Percentiles rank a stretch among this genome's conserved stretches.
These are phyloP conservation scores for Aspergillus tanneri DNA, from an alignment of 2,329 filamentous ascomycete species.

Conservation along the genomic window DNA sequence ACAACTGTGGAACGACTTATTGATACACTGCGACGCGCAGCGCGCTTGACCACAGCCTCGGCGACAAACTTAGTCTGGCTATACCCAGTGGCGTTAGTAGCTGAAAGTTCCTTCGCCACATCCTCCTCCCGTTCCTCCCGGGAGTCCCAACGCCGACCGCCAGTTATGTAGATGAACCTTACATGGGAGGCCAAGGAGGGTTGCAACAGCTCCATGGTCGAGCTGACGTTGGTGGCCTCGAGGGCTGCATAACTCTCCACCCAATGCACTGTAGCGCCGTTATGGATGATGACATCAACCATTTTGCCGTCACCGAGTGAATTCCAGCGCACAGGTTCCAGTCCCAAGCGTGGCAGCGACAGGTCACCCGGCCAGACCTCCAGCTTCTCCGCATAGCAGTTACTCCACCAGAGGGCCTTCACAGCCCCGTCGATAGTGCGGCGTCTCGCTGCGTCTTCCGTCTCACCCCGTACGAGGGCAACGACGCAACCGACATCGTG, in stretches of 20 bases:
- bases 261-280: slow-evolving; percentile 12
- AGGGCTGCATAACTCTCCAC: slow-evolving; percentile 6
- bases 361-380: slow-evolving; percentile 26
- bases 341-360: slow-evolving; percentile 10
- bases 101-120: slow-evolving; percentile 2
- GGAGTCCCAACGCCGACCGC: slow-evolving; percentile 2
- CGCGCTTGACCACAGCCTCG: slow-evolving; percentile 11
- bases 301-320: slow-evolving; percentile 10
- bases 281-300: slow-evolving; percentile 13
- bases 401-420: slow-evolving; percentile 21
- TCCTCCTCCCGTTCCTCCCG: slow-evolving; percentile 5
- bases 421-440: slow-evolving; percentile 11
- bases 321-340: slow-evolving; percentile 6
- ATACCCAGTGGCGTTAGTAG: slow-evolving; percentile 8
- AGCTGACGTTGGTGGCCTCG: slow-evolving; percentile 10
- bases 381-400: slow-evolving; percentile 13
- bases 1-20: slow-evolving; percentile 13
- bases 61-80: slow-evolving; percentile 15
- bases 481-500: slow-evolving; percentile 14
- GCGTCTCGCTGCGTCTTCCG: background rate
- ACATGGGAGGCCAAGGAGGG: background rate
- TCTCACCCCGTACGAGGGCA: slow-evolving; percentile 17
- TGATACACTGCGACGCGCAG: background rate
- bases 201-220: slow-evolving; percentile 9
- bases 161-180: slow-evolving; percentile 11